Conservation (phyloP, 1,139 yeast species). For the Sugiyamaella grinbergsii region DNA sequence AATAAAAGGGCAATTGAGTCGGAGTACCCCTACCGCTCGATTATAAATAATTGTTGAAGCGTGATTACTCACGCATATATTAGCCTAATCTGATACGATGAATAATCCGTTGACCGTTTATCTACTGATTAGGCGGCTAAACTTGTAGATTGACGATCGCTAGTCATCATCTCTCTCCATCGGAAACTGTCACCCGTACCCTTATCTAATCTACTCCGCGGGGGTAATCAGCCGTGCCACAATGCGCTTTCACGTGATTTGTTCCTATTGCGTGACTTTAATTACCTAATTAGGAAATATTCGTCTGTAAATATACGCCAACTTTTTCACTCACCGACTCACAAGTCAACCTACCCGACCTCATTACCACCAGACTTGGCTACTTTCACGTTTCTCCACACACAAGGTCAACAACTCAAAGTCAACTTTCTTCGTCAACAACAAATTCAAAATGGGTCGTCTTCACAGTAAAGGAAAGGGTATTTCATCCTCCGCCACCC, state of each 20-base stretch:
- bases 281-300: conserved; percentile 9
- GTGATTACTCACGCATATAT: not conserved
- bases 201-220: not conserved
- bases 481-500: conserved; percentile 98
- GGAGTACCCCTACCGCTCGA: too few species aligned
- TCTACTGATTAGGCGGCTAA: conserved; percentile 2
- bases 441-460: conserved; percentile 56
- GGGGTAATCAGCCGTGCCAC: not conserved
- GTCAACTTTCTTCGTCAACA: conserved; percentile 10
- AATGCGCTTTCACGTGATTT: not conserved
- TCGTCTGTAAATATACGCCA: not conserved
- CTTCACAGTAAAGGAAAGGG: conserved; percentile 89
- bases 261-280: conserved; percentile 9
- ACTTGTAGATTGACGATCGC: not conserved
- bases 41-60: too few species aligned
- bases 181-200: too few species aligned
- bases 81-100: not conserved
- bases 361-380: too few species aligned
- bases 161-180: not conserved
- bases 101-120: not conserved
- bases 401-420: conserved; percentile 12
- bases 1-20: not conserved
- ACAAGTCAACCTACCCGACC: not conserved
- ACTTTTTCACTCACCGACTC: not conserved
- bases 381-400: not conserved